Base-by-base conservation (phyloP, 2,329 filamentous ascomycete species). In the Fusarium dimerum region DNA sequence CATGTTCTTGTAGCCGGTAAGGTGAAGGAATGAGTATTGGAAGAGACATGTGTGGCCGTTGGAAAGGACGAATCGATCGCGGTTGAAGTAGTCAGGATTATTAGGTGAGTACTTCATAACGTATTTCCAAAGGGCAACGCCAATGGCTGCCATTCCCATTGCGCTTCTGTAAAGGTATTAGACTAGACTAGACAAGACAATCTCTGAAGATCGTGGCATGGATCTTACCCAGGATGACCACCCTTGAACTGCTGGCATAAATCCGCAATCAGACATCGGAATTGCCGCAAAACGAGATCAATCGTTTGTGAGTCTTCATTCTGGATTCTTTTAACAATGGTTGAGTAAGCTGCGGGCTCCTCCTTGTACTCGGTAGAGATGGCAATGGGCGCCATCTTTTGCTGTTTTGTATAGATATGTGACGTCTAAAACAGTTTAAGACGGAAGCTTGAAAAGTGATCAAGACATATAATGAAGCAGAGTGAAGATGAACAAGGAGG, bases 221-320 rank as follows among this genome's bases (percentile, higher is more conserved):
- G 1, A 29, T 52, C 76, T 60, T 73, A 85, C 81, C 85, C 86
- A 16, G 85, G 86, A 64, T 89, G 86, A 0, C 86, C 86, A 36
- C 85, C 85, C 56, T 82, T 82, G 69, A 87, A 89, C 58, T 89
- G 85, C 66, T 89, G 79, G 62, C 85, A 88, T 3, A 89, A 70
- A 65, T 89, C 86, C 42, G 86, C 84, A 52, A 89, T 85, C 30
- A 89, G 70, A 45, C 81, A 72, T 49, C 86, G 76, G 64, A 87
- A 87, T 6, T 80, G 81, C 60, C 77, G 78, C 46, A 88, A 69
- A 2, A 86, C 81, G 17, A 80, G 65, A 45, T 84, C 77, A 47
- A 68, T 64, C 30, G 54, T 67, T 40, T 61, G 43, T 6, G 60
- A 40, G 44, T 66, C 63, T 36, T 66, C 61, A 11, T 59, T 64